phyloP scores from a whole-genome alignment of 768 basidiomycete genomes.

The Astraeus odoratus region DNA sequence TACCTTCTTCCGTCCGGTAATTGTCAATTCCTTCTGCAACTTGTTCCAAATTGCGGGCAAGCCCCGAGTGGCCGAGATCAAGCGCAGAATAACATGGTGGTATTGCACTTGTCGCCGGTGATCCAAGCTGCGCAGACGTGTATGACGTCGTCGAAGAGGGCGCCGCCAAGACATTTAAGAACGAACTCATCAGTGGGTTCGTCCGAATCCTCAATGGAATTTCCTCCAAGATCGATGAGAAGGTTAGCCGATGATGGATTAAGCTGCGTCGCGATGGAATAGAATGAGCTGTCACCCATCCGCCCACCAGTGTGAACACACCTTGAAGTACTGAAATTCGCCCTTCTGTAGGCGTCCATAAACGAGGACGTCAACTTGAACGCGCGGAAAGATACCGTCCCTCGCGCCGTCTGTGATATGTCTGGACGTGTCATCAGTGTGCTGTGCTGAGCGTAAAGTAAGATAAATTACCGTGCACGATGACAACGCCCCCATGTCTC shows the following conservation, averaged over 20 bases:
- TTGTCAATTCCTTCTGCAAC: constrained; percentile 80
- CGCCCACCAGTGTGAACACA: constrained; percentile 38
- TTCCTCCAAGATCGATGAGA: constrained; percentile 81
- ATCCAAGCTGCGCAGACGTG: constrained; percentile 33
- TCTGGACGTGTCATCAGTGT: constrained; percentile 39
- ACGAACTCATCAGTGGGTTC: constrained; percentile 72
- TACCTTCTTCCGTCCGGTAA: constrained; percentile 88
- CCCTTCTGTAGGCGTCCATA: constrained; percentile 72
- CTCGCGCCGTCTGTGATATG: constrained; percentile 68
- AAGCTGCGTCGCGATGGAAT: constrained; percentile 43
- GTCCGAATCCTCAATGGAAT: constrained; percentile 80
- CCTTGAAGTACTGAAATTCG: constrained; percentile 83
- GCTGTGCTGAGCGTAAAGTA: background rate
- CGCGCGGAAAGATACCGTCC: constrained; percentile 84
- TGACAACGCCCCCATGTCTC: constrained; percentile 77
- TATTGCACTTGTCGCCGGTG: constrained; percentile 35
- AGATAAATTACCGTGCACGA: constrained; percentile 62
- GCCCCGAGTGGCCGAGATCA: constrained; percentile 60
- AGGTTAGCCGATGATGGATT: constrained; percentile 73
- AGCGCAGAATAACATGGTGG: constrained; percentile 61
- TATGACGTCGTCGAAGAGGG: constrained; percentile 32
- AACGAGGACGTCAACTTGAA: constrained; percentile 79
- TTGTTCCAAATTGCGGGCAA: constrained; percentile 74
- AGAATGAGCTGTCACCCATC: constrained; percentile 2
- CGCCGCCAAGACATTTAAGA: constrained; percentile 59